phyloP scores from a whole-genome alignment of 768 basidiomycete genomes.

The Suillus occidentalis region DNA sequence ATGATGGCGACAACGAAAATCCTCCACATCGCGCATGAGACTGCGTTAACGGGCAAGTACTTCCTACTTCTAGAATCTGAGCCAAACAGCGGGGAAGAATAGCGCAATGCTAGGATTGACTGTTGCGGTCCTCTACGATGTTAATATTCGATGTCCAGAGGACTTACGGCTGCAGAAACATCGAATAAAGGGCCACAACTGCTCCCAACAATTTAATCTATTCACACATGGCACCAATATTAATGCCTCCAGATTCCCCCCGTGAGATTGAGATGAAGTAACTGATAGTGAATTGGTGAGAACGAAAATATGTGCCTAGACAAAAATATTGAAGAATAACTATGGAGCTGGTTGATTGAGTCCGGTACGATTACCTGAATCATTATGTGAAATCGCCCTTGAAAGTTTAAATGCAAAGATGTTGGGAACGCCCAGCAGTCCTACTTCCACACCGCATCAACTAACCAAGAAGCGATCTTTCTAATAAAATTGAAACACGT shows the following conservation, averaged over 20 bases:
- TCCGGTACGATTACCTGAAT: not conserved
- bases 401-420: slow-evolving; percentile 1
- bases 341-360: not conserved
- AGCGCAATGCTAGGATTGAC: not conserved
- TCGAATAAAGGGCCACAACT: not conserved
- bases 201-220: not conserved
- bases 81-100: not conserved
- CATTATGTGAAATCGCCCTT: not conserved
- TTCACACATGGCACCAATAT: slow-evolving; percentile 1
- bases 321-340: slow-evolving; percentile 2
- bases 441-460: not conserved
- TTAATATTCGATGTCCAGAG: not conserved
- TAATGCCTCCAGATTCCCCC: not conserved
- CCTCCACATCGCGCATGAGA: not conserved
- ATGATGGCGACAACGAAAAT: not conserved
- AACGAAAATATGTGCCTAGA: not conserved
- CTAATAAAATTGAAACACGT: not conserved
- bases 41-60: too few species aligned
- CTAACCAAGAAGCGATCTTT: not conserved
- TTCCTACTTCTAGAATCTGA: not conserved
- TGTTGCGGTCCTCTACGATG: not conserved
- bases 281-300: not conserved
- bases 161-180: not conserved
- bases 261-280: slow-evolving; percentile 4
- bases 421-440: not conserved